These are phyloP conservation scores for Sphaceloma murrayae DNA, from an alignment of 2,329 filamentous ascomycete genomes.

Conservation along the genomic window DNA sequence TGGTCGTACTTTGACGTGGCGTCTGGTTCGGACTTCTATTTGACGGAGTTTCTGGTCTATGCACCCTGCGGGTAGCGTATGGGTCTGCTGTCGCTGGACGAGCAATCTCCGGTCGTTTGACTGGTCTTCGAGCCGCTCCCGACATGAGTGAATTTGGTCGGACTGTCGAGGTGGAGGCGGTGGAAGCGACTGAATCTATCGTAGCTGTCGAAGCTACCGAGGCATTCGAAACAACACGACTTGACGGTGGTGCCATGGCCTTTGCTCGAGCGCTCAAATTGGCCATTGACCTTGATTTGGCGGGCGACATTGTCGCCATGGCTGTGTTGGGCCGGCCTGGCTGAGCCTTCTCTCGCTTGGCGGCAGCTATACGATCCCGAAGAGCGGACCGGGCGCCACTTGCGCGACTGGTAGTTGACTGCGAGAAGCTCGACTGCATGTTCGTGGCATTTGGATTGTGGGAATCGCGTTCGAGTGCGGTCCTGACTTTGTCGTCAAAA, in stretches of 20 bases:
- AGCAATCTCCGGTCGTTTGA: constrained; percentile 34
- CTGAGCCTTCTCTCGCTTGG: constrained; percentile 52
- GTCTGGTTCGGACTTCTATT: constrained; percentile 38
- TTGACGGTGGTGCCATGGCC: constrained; percentile 13
- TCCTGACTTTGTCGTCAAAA: constrained; percentile 70
- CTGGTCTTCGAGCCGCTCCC: constrained; percentile 48
- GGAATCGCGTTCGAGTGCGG: constrained; percentile 70
- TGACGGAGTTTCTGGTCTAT: constrained; percentile 38
- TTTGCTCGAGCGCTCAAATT: constrained; percentile 17
- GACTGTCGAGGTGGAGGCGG: constrained; percentile 25
- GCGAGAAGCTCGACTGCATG: constrained; percentile 38
- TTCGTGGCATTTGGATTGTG: constrained; percentile 62
- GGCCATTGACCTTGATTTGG: constrained; percentile 29
- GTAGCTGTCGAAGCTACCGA: constrained; percentile 26
- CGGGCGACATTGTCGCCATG: constrained; percentile 44
- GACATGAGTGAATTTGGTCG: constrained; percentile 43
- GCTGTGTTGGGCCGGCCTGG: constrained; percentile 50
- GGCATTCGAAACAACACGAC: constrained; percentile 23
- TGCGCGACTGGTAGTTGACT: constrained; percentile 22
- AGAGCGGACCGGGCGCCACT: constrained; percentile 49
- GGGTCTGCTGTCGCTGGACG: constrained; percentile 48
- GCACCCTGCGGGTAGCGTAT: constrained; percentile 34
- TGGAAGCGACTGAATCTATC: constrained; percentile 24
- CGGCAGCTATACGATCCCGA: constrained; percentile 70
- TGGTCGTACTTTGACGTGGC: constrained; percentile 29